These are phyloP conservation scores for Domatiomyces catenatus DNA, from an alignment of 2,329 filamentous ascomycete species.

Conservation along the genomic window DNA sequence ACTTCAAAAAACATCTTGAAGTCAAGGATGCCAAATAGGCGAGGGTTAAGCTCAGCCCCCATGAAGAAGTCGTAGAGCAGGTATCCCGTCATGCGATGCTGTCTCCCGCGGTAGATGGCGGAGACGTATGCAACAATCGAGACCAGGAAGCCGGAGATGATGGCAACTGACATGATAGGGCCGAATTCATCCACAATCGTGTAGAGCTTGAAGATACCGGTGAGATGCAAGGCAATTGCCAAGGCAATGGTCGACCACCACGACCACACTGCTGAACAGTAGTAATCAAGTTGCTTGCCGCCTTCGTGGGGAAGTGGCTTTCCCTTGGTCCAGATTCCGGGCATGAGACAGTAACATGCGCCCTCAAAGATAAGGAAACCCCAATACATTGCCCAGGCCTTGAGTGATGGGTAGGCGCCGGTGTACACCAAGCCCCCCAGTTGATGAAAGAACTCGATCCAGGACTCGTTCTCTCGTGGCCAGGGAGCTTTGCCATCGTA, in stretches of 20 bases:
- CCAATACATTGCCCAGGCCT: constrained; percentile 93
- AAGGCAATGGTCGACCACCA: constrained; percentile 74
- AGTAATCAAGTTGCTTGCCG: constrained; percentile 80
- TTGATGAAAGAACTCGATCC: constrained; percentile 55
- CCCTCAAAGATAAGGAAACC: constrained; percentile 74
- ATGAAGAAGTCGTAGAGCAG: constrained; percentile 81
- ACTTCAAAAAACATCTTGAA: constrained; percentile 97
- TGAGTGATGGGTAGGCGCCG: constrained; percentile 65
- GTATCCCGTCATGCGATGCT: constrained; percentile 83
- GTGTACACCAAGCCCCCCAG: constrained; percentile 60
- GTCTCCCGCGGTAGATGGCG: constrained; percentile 59
- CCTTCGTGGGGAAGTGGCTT: constrained; percentile 71
- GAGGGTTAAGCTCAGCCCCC: constrained; percentile 73
- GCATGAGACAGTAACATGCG: constrained; percentile 67
- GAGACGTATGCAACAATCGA: constrained; percentile 75
- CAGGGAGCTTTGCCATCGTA: constrained; percentile 71
- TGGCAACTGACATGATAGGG: constrained; percentile 79
- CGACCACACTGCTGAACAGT: constrained; percentile 77
- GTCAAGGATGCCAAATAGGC: constrained; percentile 69
- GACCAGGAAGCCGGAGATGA: constrained; percentile 75
- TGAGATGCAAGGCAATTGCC: constrained; percentile 59
- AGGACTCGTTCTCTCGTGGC: constrained; percentile 49
- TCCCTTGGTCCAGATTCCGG: constrained; percentile 74
- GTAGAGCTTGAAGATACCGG: constrained; percentile 74
- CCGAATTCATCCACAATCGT: constrained; percentile 92